phyloP scores from a whole-genome alignment of 345 rosid genomes.

The Gossypium ekmanianum region DNA sequence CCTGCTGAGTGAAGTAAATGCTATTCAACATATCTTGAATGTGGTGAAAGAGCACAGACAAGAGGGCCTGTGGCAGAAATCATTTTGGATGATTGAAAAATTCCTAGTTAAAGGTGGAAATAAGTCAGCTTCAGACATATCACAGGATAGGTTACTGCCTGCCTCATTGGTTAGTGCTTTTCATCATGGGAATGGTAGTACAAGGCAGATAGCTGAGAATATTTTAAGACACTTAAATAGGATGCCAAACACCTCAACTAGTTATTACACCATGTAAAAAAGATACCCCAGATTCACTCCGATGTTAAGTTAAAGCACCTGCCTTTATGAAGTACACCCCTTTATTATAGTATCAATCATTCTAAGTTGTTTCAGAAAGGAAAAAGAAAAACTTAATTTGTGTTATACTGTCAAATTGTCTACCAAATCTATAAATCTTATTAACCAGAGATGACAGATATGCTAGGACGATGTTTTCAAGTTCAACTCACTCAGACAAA shows the following conservation, averaged over 20 bases:
- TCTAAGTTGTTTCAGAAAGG: constrained; percentile 2
- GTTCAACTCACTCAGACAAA: too few species aligned
- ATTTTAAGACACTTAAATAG: constrained; percentile 67
- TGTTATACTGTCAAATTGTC: neutral
- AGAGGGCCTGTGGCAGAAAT: constrained; percentile 68
- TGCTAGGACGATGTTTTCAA: neutral
- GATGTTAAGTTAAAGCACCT: neutral
- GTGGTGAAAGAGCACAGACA: constrained; percentile 60
- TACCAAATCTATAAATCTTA: neutral
- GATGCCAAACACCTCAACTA: constrained; percentile 52
- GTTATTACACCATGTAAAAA: constrained; percentile 34
- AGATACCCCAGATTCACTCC: neutral
- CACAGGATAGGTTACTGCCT: constrained; percentile 65
- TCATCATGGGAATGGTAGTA: constrained; percentile 67
- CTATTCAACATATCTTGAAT: constrained; percentile 51
- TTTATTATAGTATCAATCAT: neutral
- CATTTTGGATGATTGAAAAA: constrained; percentile 82
- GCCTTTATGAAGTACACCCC: neutral
- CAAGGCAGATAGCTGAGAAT: constrained; percentile 83
- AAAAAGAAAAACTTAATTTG: neutral
- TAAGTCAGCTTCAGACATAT: constrained; percentile 50
- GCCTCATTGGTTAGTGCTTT: constrained; percentile 65
- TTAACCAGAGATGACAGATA: neutral
- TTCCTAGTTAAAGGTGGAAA: constrained; percentile 65
- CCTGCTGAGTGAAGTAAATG: constrained; percentile 54